Base-by-base conservation (phyloP, 176 grass and related monocot species). In the Eragrostis nindensis region DNA sequence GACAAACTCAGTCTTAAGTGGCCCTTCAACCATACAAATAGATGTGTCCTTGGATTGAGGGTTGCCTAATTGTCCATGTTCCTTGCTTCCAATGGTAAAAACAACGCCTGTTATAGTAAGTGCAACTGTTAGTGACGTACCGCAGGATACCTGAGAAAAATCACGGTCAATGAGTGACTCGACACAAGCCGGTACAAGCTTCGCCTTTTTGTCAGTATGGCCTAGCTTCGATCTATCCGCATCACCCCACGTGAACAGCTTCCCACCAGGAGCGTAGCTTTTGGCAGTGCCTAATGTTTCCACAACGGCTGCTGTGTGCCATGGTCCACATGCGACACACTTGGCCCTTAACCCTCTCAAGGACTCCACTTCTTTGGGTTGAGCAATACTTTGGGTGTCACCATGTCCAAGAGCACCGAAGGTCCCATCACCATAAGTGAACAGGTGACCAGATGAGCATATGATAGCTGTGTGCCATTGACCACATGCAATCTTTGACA, bases 331-430 rank as follows among this genome's bases (percentile, higher is more conserved):
- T 73, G 96, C 89, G 8, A 92, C 82, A 6, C 82, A 92, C 84
- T 95, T 95, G 57, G 86, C 64, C 90, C 88, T 89, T 66, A 87
- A 64, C 40, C 96, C 96, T 82, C 93, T 95, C 15, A 99, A 86
- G 63, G 90, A 93, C 74, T 91, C 82, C 12, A 99, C 96, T 81
- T 91, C 82, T 88, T 90, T 99, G 6, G 93, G 96, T 6, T 32
- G 89, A 77, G 82, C 36, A 77, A 99, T 18, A 75, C 82, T 90
- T 26, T 42, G 25, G 0, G 73, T 80, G 84, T 93, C 74, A n/a
- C 96, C 96, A 83, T 99, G 96, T 50, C 96, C 96, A 76, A 99
- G 96, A 85, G 93, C 90, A 61, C 96, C 96, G 79, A 99, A 99
- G 42, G 93, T 90, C 40, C 93, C 96, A 70, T 99, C 85, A 13